A percentile compares a stretch with the other conserved stretches of the same genome.
Evolutionary conservation across 1,139 yeast genomes (phyloP).

Genomic region (Taphrina pruni): DNA sequence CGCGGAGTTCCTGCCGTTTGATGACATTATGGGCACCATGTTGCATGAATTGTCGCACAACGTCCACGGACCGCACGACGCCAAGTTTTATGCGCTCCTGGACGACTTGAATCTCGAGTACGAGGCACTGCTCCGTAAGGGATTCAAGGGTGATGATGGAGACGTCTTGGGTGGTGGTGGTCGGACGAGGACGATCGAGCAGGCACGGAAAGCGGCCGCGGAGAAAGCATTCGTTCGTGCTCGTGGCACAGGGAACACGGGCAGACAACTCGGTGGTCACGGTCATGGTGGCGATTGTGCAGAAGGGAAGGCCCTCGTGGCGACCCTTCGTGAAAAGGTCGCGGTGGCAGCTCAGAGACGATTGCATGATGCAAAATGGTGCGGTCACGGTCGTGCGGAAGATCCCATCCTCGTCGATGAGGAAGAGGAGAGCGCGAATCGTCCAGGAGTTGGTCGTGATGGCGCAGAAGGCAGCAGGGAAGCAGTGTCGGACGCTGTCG

Average conservation of each 20-base stretch:
- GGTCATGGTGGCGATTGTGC: too few relatives aligned
- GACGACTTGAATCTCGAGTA: conserved; percentile 67
- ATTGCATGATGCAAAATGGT: conserved; percentile 63
- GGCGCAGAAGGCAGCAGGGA: background rate
- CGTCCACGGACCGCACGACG: conserved; percentile 78
- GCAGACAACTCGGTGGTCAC: conserved; percentile 49
- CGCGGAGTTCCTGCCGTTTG: conserved; percentile 67
- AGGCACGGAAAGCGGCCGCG: conserved; percentile 29
- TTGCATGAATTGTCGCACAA: conserved; percentile 90
- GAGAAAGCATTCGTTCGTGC: conserved; percentile 36
- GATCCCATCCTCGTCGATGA: conserved; percentile 34
- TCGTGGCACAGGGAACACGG: conserved; percentile 45
- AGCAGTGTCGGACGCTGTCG: background rate
- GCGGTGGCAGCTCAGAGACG: conserved; percentile 74
- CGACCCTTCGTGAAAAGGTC: conserved; percentile 58
- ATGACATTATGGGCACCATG: conserved; percentile 77
- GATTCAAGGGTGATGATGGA: conserved; percentile 49
- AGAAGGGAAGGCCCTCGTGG: conserved; percentile 43
- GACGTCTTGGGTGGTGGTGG: conserved; percentile 52
- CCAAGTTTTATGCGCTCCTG: conserved; percentile 66
- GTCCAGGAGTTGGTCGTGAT: background rate
- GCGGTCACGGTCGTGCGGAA: conserved; percentile 50
- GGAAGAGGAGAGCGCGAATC: conserved; percentile 24
- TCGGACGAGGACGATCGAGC: conserved; percentile 27
- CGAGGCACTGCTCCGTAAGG: conserved; percentile 60